Evolutionary conservation across 78 protist species (phyloP), one percentile per base, ranked within the genome.

Genomic region (Pigoraptor vietnamica): DNA sequence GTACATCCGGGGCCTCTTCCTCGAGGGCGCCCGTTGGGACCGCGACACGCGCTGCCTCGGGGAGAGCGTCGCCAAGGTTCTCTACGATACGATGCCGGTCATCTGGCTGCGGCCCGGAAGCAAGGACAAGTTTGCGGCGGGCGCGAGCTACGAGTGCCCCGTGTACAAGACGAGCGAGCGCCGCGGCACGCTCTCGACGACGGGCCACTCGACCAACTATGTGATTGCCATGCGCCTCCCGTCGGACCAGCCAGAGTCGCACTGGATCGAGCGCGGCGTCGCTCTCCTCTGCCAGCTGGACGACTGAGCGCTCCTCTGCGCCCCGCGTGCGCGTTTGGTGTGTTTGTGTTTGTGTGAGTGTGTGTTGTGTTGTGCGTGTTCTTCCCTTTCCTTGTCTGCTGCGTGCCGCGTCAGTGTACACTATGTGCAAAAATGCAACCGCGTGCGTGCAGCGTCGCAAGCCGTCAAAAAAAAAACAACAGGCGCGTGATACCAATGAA

Each of bases 201-300:
- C 98, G 36, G 95, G 96, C 1, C 95, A 95, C 91, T 90, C 96
- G 25, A 94, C 97, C 84, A 96, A 97, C 95, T 95, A 92, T 56
- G 97, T 95, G 37, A 1, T 95, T 92, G 32, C 91, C 48, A 29
- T 96, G 34, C 94, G 93, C 56, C 40, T 97, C n/a, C 98, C 97
- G 6, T 89, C 95, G 6, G 88, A 91, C 39, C 0, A 29, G n/a
- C 40, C 89, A 0, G 90, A 38, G 40, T 0, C 89, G 14, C 95
- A 96, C 87, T 97, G 97, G 97, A 93, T 97, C 93, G 93, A 93
- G 94, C 88, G 98, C 0, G 97, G 97, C 10, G 96, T 93, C 9
- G 98, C 98, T 21, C 24, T 95, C 6, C 35, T 97, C 90, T 87
- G 92, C 23, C 40, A 95, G 9, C 93, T 97, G 1, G 86, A 88